Percentiles rank a stretch among this genome's conserved stretches.
Evolutionary conservation across 805 yeast species (phyloP).

Genomic region (Tetrapisispora arboricola): DNA sequence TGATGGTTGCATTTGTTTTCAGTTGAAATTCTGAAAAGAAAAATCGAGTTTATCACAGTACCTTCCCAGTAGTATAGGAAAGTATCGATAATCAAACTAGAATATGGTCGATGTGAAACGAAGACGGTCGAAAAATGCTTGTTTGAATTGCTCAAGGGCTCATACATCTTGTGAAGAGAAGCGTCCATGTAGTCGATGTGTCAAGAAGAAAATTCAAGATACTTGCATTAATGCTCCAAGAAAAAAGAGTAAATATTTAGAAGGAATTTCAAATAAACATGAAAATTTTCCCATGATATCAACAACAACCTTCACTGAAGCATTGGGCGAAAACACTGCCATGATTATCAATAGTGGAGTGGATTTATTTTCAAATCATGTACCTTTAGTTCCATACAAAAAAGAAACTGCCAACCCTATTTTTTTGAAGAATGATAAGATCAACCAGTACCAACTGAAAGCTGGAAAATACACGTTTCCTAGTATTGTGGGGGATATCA

Average conservation of each 20-base stretch:
- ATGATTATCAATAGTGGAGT: slow-evolving; percentile 19
- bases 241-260: slow-evolving; percentile 70
- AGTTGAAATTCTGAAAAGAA: too few species aligned
- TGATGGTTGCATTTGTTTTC: too few species aligned
- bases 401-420: slow-evolving; percentile 5
- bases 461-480: slow-evolving; percentile 42
- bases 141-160: slow-evolving; percentile 81
- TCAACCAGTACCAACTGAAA: slow-evolving; percentile 63
- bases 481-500: slow-evolving; percentile 35
- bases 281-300: slow-evolving; percentile 11
- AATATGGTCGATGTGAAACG: neutral
- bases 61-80: too few species aligned
- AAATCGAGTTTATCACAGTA: too few species aligned
- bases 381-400: slow-evolving; percentile 25
- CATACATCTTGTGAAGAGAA: slow-evolving; percentile 84
- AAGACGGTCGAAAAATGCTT: slow-evolving; percentile 60
- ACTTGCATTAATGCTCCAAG: slow-evolving; percentile 87
- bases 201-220: slow-evolving; percentile 51
- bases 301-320: slow-evolving; percentile 16
- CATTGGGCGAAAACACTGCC: slow-evolving; percentile 22
- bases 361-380: slow-evolving; percentile 23
- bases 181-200: slow-evolving; percentile 77
- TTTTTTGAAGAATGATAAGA: slow-evolving; percentile 34
- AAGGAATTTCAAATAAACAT: slow-evolving; percentile 41
- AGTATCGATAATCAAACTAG: too few species aligned